Base-by-base conservation (phyloP, 2,329 filamentous ascomycete species). In the Beauveria brongniartii region DNA sequence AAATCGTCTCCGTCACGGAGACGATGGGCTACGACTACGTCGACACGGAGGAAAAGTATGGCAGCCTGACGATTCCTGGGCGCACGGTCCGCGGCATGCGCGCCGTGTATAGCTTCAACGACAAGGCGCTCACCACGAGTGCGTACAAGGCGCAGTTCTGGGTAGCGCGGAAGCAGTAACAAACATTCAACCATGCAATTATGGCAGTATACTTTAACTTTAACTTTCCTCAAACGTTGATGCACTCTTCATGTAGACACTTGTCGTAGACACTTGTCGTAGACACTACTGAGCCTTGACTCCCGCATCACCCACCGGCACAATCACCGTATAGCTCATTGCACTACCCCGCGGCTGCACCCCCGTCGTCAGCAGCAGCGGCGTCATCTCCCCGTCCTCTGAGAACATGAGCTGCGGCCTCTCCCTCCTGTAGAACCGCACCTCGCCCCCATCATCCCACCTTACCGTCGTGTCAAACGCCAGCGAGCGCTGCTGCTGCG, bases 91-190 rank as follows among this genome's bases (percentile, higher is more conserved):
- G 79, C 56, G 74, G 78, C 5, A 76, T 74, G 62, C 73, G 80
- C 61, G 80, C 81, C 0, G 73, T 77, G 16, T 85, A 85, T 67
- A 78, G 77, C 1, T 82, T 81, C 61, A 78, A 84, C 65, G 73
- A 73, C 18, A 74, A 68, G 59, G 79, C 80, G 0, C 65, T 85
- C 67, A 80, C 75, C 0, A 77, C 73, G 62, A 83, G 82, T 68
- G 79, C 78, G 2, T 85, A 84, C 63, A 71, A 76, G 57, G 81
- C 80, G 26, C 81, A 84, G 67, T 78, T 77, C 37, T 85, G 81
- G 82, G 73, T 80, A 3, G 81, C 78, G 2, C 66, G 62, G 41
- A 68, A 68, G 59, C 61, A 61, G 50, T 64, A 61, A 24, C 10
- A 34, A 44, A n/a, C 14, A 34, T 3, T 20, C 6, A n/a, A 46